phyloP scores from a whole-genome alignment of 2,329 filamentous ascomycete genomes.

The Lasiodiplodia sp. region DNA sequence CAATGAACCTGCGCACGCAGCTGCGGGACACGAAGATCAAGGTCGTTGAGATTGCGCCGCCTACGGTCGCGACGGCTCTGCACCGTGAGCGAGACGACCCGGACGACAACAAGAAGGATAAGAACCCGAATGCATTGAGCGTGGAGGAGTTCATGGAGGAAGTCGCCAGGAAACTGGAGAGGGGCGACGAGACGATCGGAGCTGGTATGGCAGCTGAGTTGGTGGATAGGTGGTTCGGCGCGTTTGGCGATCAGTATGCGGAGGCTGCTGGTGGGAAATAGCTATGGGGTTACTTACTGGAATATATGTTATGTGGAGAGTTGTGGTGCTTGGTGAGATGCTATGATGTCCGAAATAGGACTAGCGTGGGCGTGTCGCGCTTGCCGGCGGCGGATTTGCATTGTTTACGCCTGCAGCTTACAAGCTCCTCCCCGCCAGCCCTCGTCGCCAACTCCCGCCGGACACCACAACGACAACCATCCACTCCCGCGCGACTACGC shows the following conservation, averaged over 20 bases:
- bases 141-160: conserved; percentile 64
- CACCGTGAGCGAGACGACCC: conserved; percentile 64
- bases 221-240: conserved; percentile 55
- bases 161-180: conserved; percentile 54
- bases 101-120: conserved; percentile 66
- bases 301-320: background rate
- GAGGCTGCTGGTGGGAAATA: conserved; percentile 33
- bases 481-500: background rate
- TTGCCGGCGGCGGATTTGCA: background rate
- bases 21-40: conserved; percentile 52
- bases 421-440: conserved; percentile 3
- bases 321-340: background rate
- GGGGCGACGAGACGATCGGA: conserved; percentile 57
- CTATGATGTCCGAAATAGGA: background rate
- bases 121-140: conserved; percentile 56
- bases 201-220: conserved; percentile 54
- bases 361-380: conserved; percentile 17
- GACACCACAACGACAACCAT: background rate
- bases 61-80: conserved; percentile 62
- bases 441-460: background rate
- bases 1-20: conserved; percentile 62
- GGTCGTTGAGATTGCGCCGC: conserved; percentile 65
- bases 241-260: conserved; percentile 47
- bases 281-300: too few species aligned
- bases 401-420: conserved; percentile 20